Percentiles rank a stretch among this genome's conserved stretches.
Conservation (phyloP, 2,329 filamentous ascomycete genomes). For the Clonostachys solani region DNA sequence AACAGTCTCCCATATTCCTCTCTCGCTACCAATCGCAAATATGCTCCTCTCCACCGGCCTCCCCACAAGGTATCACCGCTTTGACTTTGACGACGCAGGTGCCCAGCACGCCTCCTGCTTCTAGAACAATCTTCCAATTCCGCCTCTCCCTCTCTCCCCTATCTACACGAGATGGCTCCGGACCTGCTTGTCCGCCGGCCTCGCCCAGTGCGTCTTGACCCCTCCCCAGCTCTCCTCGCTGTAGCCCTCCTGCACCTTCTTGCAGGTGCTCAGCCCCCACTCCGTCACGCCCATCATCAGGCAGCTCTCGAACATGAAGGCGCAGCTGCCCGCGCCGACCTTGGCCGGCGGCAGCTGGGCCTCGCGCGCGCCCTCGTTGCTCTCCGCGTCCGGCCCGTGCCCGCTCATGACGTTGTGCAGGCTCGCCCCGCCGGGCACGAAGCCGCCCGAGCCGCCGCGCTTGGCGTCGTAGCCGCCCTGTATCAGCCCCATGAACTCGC, state of each 20-base stretch:
- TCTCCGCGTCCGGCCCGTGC: constrained; percentile 56
- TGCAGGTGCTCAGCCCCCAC: constrained; percentile 60
- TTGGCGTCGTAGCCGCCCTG: constrained; percentile 58
- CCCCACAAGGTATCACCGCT: no score
- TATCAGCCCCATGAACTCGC: constrained; percentile 61
- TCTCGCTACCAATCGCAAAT: no score
- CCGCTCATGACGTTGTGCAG: constrained; percentile 70
- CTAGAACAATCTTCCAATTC: no score
- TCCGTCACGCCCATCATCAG: constrained; percentile 69
- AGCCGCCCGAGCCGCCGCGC: constrained; percentile 43
- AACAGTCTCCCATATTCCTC: no score
- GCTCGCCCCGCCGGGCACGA: constrained; percentile 53
- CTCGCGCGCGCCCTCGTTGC: constrained; percentile 50
- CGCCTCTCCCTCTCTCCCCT: neutral
- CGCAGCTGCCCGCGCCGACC: constrained; percentile 58
- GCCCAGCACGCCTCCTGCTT: no score
- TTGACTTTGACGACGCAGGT: no score
- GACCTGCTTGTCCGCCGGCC: constrained; percentile 1
- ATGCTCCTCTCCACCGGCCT: no score
- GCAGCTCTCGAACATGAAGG: constrained; percentile 68
- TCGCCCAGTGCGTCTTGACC: constrained; percentile 47
- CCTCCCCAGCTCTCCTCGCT: constrained; percentile 75
- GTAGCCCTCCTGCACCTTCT: constrained; percentile 60
- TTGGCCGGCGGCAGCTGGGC: constrained; percentile 49
- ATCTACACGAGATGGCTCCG: constrained; percentile 1